Evolutionary conservation across 495 filamentous ascomycete genomes (phyloP).

Genomic region (Monascus purpureus): DNA sequence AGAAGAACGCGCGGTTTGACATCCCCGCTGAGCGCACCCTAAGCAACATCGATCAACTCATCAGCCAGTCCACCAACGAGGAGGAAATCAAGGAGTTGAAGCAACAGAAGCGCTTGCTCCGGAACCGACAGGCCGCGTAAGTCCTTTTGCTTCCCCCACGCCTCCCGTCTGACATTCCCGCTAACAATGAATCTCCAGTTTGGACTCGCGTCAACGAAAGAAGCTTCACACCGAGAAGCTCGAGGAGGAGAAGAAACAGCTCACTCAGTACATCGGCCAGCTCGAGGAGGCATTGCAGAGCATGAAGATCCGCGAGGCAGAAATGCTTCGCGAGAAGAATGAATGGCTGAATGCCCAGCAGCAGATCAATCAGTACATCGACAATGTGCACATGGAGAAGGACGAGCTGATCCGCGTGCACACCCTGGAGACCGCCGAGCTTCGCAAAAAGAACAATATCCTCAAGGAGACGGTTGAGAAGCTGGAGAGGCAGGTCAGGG

Average conservation of each 20-base stretch:
- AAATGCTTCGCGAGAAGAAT: constrained; percentile 52
- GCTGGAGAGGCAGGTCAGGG: constrained; percentile 52
- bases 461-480: constrained; percentile 75
- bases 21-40: constrained; percentile 89
- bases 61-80: constrained; percentile 76
- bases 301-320: constrained; percentile 39
- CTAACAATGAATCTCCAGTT: constrained; percentile 39
- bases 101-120: constrained; percentile 88
- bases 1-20: constrained; percentile 99
- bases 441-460: constrained; percentile 90
- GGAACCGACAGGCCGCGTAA: constrained; percentile 94
- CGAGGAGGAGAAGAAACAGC: constrained; percentile 92
- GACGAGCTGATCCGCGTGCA: constrained; percentile 80
- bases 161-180: constrained; percentile 3
- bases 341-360: constrained; percentile 54
- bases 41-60: constrained; percentile 87
- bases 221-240: constrained; percentile 97
- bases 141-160: constrained; percentile 19
- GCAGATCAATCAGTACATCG: constrained; percentile 59
- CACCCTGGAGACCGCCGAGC: constrained; percentile 84
- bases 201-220: constrained; percentile 95
- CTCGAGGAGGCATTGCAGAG: constrained; percentile 65
- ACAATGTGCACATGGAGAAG: constrained; percentile 69
- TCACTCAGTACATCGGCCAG: constrained; percentile 53
- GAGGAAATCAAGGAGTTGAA: constrained; percentile 96